Evolutionary conservation across 1,284 basidiomycete genomes (phyloP).

Genomic region (Malassezia psittaci): DNA sequence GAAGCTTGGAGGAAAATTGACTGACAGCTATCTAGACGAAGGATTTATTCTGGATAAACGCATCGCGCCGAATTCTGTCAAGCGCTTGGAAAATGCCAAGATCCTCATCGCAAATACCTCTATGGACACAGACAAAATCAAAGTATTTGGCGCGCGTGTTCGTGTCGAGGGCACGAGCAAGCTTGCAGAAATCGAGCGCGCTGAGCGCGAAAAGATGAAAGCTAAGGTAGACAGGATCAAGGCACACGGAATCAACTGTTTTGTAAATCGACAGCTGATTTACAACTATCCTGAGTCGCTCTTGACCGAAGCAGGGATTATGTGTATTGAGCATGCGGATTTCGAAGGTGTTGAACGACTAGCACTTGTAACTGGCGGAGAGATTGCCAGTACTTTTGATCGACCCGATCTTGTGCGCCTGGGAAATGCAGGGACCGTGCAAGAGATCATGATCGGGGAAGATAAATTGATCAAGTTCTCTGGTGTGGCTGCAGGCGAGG

Average conservation of each 20-base stretch:
- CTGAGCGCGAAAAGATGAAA: slow-evolving; percentile 99
- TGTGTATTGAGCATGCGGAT: slow-evolving; percentile 96
- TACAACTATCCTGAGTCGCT: slow-evolving; percentile 99
- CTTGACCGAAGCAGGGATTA: slow-evolving; percentile 81
- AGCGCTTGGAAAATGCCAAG: slow-evolving; percentile 85
- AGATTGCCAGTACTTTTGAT: slow-evolving; percentile 93
- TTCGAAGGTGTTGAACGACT: slow-evolving; percentile 97
- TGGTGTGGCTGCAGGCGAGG: slow-evolving; percentile 91
- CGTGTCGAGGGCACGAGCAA: slow-evolving; percentile 93
- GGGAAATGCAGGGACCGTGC: slow-evolving; percentile 84
- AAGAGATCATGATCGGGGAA: slow-evolving; percentile 99
- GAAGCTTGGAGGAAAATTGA: slow-evolving; percentile 95
- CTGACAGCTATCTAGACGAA: slow-evolving; percentile 95
- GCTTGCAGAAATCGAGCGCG: slow-evolving; percentile 91
- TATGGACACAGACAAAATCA: slow-evolving; percentile 99
- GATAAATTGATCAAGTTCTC: slow-evolving; percentile 99
- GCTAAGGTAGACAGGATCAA: slow-evolving; percentile 92
- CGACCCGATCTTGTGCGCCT: slow-evolving; percentile 85
- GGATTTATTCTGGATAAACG: slow-evolving; percentile 97
- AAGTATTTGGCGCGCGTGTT: slow-evolving; percentile 91
- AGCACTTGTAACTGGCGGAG: slow-evolving; percentile 91
- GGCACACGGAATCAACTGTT: slow-evolving; percentile 88
- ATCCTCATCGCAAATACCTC: slow-evolving; percentile 97
- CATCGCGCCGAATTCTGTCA: slow-evolving; percentile 88
- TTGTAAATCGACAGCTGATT: slow-evolving; percentile 96